Evolutionary conservation across 768 basidiomycete species (phyloP).

Genomic region (Coprinellus aureogranulatus): DNA sequence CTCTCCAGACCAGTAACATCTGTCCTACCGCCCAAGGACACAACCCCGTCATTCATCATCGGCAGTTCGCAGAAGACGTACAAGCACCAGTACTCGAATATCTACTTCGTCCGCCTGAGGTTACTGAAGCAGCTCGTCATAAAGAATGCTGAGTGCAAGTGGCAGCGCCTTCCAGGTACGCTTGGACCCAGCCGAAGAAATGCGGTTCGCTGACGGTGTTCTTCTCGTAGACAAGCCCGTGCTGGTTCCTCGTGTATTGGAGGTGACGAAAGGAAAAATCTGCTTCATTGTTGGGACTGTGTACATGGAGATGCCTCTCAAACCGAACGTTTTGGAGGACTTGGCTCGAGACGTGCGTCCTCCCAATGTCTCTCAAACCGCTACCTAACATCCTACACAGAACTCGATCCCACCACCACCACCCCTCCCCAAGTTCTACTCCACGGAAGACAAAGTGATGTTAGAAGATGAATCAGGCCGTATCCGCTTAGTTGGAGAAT

Average conservation of each 20-base stretch:
- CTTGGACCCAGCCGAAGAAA: neutral
- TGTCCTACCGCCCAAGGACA: slow-evolving; percentile 32
- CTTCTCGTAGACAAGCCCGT: slow-evolving; percentile 63
- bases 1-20: slow-evolving; percentile 36
- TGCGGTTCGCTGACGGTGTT: neutral
- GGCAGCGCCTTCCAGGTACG: slow-evolving; percentile 42
- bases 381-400: slow-evolving; percentile 37
- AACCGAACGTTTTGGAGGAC: slow-evolving; percentile 97
- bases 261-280: slow-evolving; percentile 78
- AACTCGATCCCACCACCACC: slow-evolving; percentile 87
- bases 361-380: neutral
- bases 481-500: slow-evolving; percentile 80
- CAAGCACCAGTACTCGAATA: slow-evolving; percentile 56
- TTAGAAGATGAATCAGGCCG: slow-evolving; percentile 96
- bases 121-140: slow-evolving; percentile 41
- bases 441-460: slow-evolving; percentile 76
- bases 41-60: slow-evolving; percentile 47
- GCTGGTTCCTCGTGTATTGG: slow-evolving; percentile 78
- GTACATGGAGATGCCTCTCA: slow-evolving; percentile 98
- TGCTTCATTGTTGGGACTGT: slow-evolving; percentile 94
- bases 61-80: slow-evolving; percentile 44
- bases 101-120: slow-evolving; percentile 50
- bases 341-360: slow-evolving; percentile 77
- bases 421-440: slow-evolving; percentile 69
- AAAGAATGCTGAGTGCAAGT: slow-evolving; percentile 36